Conservation (phyloP, 495 filamentous ascomycete genomes). For the Neurospora sp. region DNA sequence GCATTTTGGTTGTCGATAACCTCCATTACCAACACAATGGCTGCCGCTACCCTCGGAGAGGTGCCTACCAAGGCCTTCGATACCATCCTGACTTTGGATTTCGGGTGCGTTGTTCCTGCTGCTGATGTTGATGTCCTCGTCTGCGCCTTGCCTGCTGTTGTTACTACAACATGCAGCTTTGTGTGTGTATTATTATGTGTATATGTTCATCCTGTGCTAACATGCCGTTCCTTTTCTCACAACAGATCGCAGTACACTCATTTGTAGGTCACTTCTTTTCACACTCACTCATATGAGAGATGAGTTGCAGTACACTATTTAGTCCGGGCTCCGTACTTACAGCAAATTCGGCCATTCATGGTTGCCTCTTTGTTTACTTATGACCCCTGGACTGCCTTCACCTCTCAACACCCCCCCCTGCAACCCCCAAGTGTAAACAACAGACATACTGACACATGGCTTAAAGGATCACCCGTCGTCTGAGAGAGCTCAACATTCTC, state of each 20-base stretch:
- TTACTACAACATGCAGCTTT: not conserved
- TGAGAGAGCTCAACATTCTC: conserved; percentile 76
- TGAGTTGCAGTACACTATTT: not conserved
- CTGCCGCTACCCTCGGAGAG: not conserved
- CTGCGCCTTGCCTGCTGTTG: not conserved
- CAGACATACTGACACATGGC: not conserved
- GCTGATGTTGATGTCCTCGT: not conserved
- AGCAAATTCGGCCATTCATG: not conserved
- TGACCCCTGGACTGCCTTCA: not conserved
- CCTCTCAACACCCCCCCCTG: not conserved
- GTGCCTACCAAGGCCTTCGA: not conserved
- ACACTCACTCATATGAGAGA: not conserved
- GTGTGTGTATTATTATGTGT: not conserved
- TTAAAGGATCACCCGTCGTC: conserved; percentile 52
- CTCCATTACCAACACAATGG: not conserved
- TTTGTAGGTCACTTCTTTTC: not conserved
- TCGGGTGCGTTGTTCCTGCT: not conserved
- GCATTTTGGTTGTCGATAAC: not conserved
- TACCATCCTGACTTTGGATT: not conserved
- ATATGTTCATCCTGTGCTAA: not conserved
- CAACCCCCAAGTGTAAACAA: not conserved
- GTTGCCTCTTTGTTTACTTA: not conserved
- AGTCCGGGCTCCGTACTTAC: not conserved
- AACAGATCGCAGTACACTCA: not conserved
- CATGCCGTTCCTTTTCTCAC: not conserved